These are phyloP conservation scores for Narthecium ossifragum DNA, from an alignment of 106 monocot species.

Conservation along the genomic window DNA sequence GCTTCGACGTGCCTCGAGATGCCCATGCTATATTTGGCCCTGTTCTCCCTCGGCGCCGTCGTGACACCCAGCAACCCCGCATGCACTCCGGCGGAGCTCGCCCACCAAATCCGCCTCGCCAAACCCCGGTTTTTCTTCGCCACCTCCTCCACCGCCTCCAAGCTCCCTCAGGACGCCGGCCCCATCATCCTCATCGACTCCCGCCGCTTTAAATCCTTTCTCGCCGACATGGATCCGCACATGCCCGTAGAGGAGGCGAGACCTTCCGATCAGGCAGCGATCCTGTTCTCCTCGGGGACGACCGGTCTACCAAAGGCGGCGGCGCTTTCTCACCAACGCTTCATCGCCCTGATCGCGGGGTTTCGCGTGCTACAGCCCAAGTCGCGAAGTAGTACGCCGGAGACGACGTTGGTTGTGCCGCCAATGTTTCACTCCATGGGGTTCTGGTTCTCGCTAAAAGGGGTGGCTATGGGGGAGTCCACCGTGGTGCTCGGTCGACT, in stretches of 20 bases:
- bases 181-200: conserved; percentile 27
- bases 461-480: background rate
- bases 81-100: conserved; percentile 19
- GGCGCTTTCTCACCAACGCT: background rate
- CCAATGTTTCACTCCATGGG: background rate
- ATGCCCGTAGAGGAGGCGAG: background rate
- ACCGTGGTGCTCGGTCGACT: background rate
- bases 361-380: background rate
- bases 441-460: background rate
- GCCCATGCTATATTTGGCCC: conserved; percentile 28
- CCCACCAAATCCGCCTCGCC: conserved; percentile 9
- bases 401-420: background rate
- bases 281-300: background rate
- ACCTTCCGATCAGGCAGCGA: background rate
- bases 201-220: background rate
- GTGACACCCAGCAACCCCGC: conserved; percentile 30
- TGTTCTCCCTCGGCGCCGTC: conserved; percentile 32
- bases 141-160: conserved; percentile 13
- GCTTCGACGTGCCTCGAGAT: conserved; percentile 17
- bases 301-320: background rate
- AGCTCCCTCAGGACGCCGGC: conserved; percentile 13
- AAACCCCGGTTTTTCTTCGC: conserved; percentile 24
- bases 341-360: background rate
- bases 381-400: too few species aligned
- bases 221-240: background rate